Conservation (phyloP, 129 eudicot species). For the Artemisia tridentata region DNA sequence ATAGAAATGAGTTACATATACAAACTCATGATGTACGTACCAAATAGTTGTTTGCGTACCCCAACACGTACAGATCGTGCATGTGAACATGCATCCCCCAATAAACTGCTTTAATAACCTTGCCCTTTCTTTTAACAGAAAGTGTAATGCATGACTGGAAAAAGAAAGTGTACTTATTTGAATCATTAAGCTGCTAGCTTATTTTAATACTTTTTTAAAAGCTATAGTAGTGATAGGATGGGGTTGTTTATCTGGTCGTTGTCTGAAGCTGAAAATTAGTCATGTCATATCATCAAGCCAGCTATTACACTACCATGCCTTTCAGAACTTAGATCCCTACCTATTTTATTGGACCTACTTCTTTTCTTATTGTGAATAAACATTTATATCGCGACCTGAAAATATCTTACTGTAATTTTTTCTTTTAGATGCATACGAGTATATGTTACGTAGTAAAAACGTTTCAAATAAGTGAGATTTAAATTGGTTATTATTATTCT, state of each 20-base stretch:
- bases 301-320: constrained; percentile 12
- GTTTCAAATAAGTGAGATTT: too few species aligned
- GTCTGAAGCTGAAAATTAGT: constrained; percentile 21
- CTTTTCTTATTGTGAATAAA: too few species aligned
- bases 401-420: too few species aligned
- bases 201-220: too few species aligned
- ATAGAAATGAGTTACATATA: neutral
- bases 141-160: too few species aligned
- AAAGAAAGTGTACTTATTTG: too few species aligned
- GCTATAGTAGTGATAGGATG: constrained; percentile 12
- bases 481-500: too few species aligned
- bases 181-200: too few species aligned
- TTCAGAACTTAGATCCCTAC: neutral
- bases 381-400: too few species aligned
- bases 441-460: too few species aligned
- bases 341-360: too few species aligned
- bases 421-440: too few species aligned
- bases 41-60: neutral
- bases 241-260: constrained; percentile 29
- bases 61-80: neutral
- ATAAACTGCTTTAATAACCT: neutral
- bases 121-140: neutral
- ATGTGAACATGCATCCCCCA: constrained; percentile 5
- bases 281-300: constrained; percentile 7
- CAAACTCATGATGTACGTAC: neutral